Evolutionary conservation across 2,329 filamentous ascomycete species (phyloP), one percentile per base, ranked within the genome.

Genomic region (Aureobasidium sp.): DNA sequence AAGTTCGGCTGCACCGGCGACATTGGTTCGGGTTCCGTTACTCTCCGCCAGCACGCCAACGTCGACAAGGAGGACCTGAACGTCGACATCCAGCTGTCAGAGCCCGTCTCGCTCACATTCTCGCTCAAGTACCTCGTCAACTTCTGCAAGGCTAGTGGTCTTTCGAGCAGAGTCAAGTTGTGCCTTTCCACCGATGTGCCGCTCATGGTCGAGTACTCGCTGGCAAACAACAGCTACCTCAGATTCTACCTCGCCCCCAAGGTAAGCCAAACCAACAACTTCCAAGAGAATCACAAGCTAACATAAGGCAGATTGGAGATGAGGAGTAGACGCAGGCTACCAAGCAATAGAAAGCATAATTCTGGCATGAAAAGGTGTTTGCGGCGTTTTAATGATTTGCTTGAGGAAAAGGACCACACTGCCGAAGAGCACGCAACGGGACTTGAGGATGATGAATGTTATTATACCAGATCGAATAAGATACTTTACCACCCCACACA

Each of bases 121-220:
- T 97, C 94, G 37, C 88, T 99, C 71, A 99, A 99, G 81, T 99
- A 99, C 79, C 87, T 99, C 3, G 90, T 96, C 83, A 97, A 97
- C 84, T 99, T 99, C 81, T 97, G 94, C 89, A 99, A 99, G 81
- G 95, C 95, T 37, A 89, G 91, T 65, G 87, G 86, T 59, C 81
- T 99, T 64, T 93, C 92, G 41, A 80, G 76, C 68, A 82, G 84
- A 67, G 95, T 99, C 77, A 94, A 89, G 79, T 87, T 99, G 69
- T 96, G 89, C 78, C 83, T 99, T 68, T 97, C 93, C 59, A 92
- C 91, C 76, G 94, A 99, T 78, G 93, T 99, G 57, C 94, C 94
- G 32, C 86, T 99, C 67, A 81, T 97, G 69, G 94, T 99, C 48
- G 94, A 99, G 81, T 99, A 97, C 77, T 81, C 79, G 61, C 78